Percentiles rank a stretch among this genome's conserved stretches.
Conservation (phyloP, 192 early-diverging fungal genomes). For the Radiomyces spectabilis region DNA sequence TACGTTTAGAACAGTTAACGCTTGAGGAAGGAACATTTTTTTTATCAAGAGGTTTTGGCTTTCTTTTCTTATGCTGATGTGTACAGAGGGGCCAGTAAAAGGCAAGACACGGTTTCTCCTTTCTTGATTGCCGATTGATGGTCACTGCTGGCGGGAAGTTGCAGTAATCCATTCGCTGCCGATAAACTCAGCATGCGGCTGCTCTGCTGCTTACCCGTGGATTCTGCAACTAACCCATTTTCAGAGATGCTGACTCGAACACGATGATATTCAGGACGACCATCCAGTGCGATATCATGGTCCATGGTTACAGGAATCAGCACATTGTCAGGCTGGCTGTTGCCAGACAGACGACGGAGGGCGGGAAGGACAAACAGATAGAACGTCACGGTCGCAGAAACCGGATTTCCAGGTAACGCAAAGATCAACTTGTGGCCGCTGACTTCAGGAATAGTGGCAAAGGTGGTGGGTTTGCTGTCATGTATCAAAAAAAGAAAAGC, state of each 20-base stretch:
- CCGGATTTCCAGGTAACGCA: constrained; percentile 92
- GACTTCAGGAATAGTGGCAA: constrained; percentile 60
- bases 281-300: constrained; percentile 50
- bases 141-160: constrained; percentile 50
- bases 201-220: constrained; percentile 73
- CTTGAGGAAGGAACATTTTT: too few relatives aligned
- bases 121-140: constrained; percentile 13
- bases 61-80: too few relatives aligned
- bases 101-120: constrained; percentile 43
- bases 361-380: constrained; percentile 86
- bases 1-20: too few relatives aligned
- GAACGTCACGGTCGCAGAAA: constrained; percentile 83
- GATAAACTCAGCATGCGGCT: constrained; percentile 72
- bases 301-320: constrained; percentile 46
- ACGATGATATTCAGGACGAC: constrained; percentile 64
- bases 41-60: too few relatives aligned
- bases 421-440: constrained; percentile 61
- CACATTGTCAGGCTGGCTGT: constrained; percentile 38
- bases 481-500: not conserved
- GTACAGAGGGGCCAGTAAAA: constrained; percentile 44
- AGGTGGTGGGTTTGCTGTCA: constrained; percentile 86
- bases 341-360: constrained; percentile 71
- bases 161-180: constrained; percentile 70
- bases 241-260: constrained; percentile 29
- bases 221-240: constrained; percentile 35